Base-by-base conservation (phyloP, 2,329 filamentous ascomycete species). In the Arthrobotrys megalospora region DNA sequence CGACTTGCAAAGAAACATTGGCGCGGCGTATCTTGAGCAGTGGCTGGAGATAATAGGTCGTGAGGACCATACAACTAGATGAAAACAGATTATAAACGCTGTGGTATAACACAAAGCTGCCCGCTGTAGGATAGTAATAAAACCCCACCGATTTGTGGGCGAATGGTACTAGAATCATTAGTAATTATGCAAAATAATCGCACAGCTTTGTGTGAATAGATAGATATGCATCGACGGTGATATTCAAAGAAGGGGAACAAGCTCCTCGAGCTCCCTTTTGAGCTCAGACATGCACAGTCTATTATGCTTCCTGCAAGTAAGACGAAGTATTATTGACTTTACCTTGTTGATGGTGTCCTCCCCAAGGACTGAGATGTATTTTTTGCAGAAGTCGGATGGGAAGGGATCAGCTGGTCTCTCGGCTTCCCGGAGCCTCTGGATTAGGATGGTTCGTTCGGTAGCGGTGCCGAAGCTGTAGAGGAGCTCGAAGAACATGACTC, bases 401-500 rank as follows among this genome's bases (percentile, higher is more conserved):
- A 77, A 77, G 3, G 65, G 60, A 32, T 70, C 50, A n/a, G 63
- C 43, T 28, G 41, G 14, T 8, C 73, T 67, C 19, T 34, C 4
- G 45, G 14, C n/a, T 10, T 58, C 65, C 21, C 73, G 68, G n/a
- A 77, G 58, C 12, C 38, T 65, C 4, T 47, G 48, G 41, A 71
- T 71, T 7, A 66, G 41, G 11, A 77, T 52, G 28, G 43, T 43
- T 34, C 73, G 65, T 48, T 77, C 47, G 41, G 63, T 50, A 78
- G 75, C 67, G 0, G 87, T 88, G 45, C 83, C 84, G 65, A 91
- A 89, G 4, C 83, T 85, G 78, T 87, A 88, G 0, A 91, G 80
- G 53, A 91, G 84, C 82, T 92, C 90, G 50, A 91, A 89, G 0
- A 89, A 84, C 34, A 91, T 88, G 10, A 91, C 86, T 0, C 90